Percentiles rank a stretch among this genome's conserved stretches.
Conservation (phyloP, 2,329 filamentous ascomycete genomes). For the Trichophyton schoenleinii region DNA sequence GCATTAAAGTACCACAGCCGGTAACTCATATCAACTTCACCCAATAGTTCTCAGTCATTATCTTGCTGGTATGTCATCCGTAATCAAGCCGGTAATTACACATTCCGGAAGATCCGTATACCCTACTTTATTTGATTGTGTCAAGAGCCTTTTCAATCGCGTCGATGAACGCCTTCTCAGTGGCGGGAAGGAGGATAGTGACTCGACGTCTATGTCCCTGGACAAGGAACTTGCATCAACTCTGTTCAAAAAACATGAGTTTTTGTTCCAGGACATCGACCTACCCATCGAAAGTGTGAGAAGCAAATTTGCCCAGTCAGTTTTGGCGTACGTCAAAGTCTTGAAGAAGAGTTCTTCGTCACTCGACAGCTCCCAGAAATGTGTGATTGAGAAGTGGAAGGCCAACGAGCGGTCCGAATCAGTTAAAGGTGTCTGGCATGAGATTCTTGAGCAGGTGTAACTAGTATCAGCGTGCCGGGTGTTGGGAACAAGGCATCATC, state of each 20-base stretch:
- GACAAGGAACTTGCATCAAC: constrained; percentile 18
- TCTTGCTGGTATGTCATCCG: constrained; percentile 19
- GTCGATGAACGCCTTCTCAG: constrained; percentile 19
- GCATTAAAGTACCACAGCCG: constrained; percentile 10
- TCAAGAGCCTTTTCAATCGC: constrained; percentile 23
- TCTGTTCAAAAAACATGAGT: constrained; percentile 18
- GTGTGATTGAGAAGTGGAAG: constrained; percentile 24
- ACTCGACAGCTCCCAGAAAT: constrained; percentile 16
- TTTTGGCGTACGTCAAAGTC: constrained; percentile 22
- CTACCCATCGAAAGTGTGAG: constrained; percentile 26
- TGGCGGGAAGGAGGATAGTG: background rate
- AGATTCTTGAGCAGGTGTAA: background rate
- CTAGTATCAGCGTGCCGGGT: background rate
- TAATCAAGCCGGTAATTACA: constrained; percentile 21
- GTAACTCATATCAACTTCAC: constrained; percentile 13
- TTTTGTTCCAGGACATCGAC: constrained; percentile 25
- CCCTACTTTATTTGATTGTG: constrained; percentile 24
- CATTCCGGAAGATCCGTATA: constrained; percentile 26
- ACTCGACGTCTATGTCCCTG: constrained; percentile 5
- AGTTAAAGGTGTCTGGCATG: constrained; percentile 13
- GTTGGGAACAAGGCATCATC: background rate
- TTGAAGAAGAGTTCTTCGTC: constrained; percentile 15
- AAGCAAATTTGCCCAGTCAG: constrained; percentile 27
- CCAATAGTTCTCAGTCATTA: constrained; percentile 21
- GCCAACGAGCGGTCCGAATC: constrained; percentile 28